Evolutionary conservation across 2,329 filamentous ascomycete genomes (phyloP), one percentile per base, ranked within the genome.

Genomic region (Diaporthe humulicola): DNA sequence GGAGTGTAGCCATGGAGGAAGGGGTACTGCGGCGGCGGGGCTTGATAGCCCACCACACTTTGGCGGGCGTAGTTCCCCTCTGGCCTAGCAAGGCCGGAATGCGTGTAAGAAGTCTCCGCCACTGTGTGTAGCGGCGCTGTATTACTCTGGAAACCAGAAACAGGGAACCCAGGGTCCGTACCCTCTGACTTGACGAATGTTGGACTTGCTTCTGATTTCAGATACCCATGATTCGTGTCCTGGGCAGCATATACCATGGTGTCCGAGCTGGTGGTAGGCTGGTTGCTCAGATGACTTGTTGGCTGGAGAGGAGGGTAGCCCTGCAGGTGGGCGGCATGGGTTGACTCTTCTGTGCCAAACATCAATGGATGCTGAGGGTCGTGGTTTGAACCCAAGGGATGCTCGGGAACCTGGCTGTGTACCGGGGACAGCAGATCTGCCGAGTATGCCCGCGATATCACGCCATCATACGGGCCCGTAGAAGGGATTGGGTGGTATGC

Each of bases 241-340:
- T 76, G 72, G 7, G 75, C 77, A 12, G 83, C 82, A 75, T 87
- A 87, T n/a, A 85, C 80, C 85, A 86, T 84, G 56, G 79, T 80
- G 72, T 87, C 85, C 64, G 80, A 77, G 45, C 79, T 82, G 28
- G 82, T 82, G 66, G 78, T 69, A 48, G 74, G 45, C 30, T 74
- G 74, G 33, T 48, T 73, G 36, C 42, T 58, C 25, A 54, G 36
- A 15, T 73, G 64, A 19, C 56, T 56, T 45, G 52, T 48, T 30
- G 75, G 75, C 58, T 76, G 73, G 10, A 76, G 73, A 22, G 70
- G 25, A 42, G 75, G 75, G 40, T 75, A 74, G 5, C 42, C 52
- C 14, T 56, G 54, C 22, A 76, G 56, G 28, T 69, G 52, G n/a
- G 61, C 54, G n/a, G 56, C 10, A 36, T 52, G 80, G 73, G 79